Evolutionary conservation across 441 rosid genomes (phyloP).

Genomic region (Syzygium malaccense): DNA sequence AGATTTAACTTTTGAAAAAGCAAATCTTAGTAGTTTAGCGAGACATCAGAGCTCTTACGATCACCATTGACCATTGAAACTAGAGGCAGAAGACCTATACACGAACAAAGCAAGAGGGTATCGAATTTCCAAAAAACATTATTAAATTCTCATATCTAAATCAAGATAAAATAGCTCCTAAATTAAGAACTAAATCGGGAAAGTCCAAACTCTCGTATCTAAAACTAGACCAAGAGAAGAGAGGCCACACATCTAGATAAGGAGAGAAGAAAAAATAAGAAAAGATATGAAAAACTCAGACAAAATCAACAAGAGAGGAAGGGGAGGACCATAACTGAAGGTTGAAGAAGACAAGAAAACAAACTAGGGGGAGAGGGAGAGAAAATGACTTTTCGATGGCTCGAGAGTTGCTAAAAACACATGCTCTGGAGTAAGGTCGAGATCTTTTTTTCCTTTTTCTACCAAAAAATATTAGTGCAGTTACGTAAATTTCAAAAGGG

Average conservation of each 20-base stretch:
- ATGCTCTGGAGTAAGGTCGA: too few species aligned
- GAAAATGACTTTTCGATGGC: background rate
- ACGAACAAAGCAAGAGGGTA: accelerated
- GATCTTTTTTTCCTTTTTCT: background rate
- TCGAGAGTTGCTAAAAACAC: too few species aligned
- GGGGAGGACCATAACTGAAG: accelerated
- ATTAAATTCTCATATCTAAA: background rate
- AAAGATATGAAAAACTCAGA: background rate
- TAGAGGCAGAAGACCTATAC: accelerated
- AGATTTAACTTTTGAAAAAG: background rate
- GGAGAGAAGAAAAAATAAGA: background rate
- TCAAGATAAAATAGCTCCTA: background rate
- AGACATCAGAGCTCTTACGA: accelerated
- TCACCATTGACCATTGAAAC: background rate
- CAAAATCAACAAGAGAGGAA: background rate
- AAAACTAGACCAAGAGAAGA: background rate
- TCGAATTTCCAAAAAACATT: background rate
- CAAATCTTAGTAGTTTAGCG: accelerated
- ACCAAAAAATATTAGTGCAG: background rate
- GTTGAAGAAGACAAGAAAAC: background rate
- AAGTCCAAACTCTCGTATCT: background rate
- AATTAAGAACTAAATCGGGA: background rate
- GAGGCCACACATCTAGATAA: too few species aligned
- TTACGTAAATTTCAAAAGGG: background rate
- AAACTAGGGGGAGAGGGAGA: background rate